Conservation (phyloP, 345 rosid species). For the Camelina neglecta region DNA sequence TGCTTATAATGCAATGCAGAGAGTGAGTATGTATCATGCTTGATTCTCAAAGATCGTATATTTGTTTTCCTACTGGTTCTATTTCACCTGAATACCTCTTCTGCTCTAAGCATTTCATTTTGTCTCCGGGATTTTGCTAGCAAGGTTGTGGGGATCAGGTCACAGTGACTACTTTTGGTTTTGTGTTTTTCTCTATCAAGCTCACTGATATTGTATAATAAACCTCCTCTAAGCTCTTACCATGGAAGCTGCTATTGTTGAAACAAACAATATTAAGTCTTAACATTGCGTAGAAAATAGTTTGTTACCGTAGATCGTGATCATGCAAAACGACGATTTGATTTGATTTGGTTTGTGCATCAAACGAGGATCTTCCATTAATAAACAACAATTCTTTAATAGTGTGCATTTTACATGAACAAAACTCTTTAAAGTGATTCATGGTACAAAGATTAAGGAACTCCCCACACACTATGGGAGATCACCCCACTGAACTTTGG, state of each 20-base stretch:
- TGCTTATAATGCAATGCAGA: neutral
- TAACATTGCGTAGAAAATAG: neutral
- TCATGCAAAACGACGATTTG: no score
- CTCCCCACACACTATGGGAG: conserved; percentile 21
- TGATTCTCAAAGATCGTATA: neutral
- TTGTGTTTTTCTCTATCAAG: conserved; percentile 3
- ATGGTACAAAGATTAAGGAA: conserved; percentile 13
- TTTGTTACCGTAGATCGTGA: neutral
- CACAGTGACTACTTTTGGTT: neutral
- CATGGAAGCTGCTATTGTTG: neutral
- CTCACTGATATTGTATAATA: neutral
- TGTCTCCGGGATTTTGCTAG: neutral
- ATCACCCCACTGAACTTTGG: conserved; percentile 24
- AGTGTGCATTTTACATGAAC: neutral
- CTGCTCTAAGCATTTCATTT: conserved; percentile 18
- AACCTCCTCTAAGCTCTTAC: neutral
- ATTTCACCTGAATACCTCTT: neutral
- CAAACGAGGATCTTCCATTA: neutral
- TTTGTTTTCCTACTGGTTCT: neutral
- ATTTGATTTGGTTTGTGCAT: no score
- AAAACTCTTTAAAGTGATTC: neutral
- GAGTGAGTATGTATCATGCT: neutral
- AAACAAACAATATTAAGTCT: neutral
- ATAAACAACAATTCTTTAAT: conserved; percentile 8
- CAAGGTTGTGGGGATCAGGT: neutral